Evolutionary conservation across 306 rosid genomes (phyloP).

Genomic region (Vigna nakashimae): DNA sequence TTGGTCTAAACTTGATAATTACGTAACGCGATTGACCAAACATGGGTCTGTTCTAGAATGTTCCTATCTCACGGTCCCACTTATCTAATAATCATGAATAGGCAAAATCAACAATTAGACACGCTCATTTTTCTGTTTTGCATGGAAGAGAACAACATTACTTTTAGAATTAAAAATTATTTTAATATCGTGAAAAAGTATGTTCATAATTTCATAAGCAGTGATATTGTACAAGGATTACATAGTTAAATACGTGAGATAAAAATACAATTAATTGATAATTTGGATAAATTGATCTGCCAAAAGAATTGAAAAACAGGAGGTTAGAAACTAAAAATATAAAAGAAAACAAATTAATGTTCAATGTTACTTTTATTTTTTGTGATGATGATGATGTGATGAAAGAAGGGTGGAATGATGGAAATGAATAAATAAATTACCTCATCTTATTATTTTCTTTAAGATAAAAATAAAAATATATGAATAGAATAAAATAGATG

Average conservation of each 20-base stretch:
- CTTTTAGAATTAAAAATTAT: background rate
- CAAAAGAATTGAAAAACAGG: too few relatives aligned
- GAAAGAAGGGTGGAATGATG: too few relatives aligned
- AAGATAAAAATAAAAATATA: too few relatives aligned
- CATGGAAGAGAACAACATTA: background rate
- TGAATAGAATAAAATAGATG: too few relatives aligned
- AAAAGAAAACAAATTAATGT: too few relatives aligned
- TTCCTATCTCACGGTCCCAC: background rate
- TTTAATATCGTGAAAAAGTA: background rate
- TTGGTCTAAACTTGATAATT: background rate
- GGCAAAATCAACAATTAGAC: slow-evolving; percentile 13
- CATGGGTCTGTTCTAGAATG: background rate
- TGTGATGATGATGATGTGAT: too few relatives aligned
- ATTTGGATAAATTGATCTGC: too few relatives aligned
- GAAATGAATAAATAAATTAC: too few relatives aligned
- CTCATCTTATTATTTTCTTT: too few relatives aligned
- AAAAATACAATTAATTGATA: too few relatives aligned
- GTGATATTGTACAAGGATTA: background rate
- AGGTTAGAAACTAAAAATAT: too few relatives aligned
- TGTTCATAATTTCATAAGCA: background rate
- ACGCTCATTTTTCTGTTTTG: background rate
- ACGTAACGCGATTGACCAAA: background rate
- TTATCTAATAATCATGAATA: background rate
- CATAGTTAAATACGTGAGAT: background rate
- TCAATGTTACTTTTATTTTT: too few relatives aligned